Conservation (phyloP, 495 filamentous ascomycete species). For the Clavariopsis aquatica region DNA sequence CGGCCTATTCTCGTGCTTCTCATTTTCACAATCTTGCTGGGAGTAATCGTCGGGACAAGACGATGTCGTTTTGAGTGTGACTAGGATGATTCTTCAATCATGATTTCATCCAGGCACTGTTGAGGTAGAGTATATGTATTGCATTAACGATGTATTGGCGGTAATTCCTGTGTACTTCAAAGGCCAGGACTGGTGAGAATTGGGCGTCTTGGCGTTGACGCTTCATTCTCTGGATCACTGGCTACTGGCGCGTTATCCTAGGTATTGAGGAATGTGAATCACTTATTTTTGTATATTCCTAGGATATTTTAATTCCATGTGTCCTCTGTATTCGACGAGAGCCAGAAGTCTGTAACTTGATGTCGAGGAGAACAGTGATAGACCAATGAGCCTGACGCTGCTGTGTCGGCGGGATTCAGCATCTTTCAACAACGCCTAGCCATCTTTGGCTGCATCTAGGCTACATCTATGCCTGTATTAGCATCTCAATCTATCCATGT, state of each 20-base stretch:
- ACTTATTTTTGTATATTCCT: not conserved
- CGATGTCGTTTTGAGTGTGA: slow-evolving; percentile 10
- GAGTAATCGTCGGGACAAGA: slow-evolving; percentile 12
- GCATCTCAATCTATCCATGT: not conserved
- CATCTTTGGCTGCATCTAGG: no score
- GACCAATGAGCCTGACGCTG: not conserved
- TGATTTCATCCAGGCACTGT: not conserved
- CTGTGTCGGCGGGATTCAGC: no score
- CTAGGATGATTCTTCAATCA: not conserved
- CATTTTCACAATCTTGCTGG: slow-evolving; percentile 21
- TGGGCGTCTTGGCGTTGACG: not conserved
- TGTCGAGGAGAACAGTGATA: no score
- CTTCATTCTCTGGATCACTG: not conserved
- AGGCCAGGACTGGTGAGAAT: not conserved
- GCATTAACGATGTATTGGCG: not conserved
- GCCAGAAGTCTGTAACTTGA: no score
- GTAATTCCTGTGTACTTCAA: not conserved
- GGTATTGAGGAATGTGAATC: not conserved
- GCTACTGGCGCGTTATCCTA: not conserved
- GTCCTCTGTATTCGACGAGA: no score
- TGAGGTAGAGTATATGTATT: not conserved
- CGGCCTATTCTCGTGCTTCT: slow-evolving; percentile 23
- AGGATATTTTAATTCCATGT: not conserved
- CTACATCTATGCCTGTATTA: not conserved
- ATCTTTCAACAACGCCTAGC: no score